phyloP scores from a whole-genome alignment of 495 filamentous ascomycete species.

The Daldinia vernicosa region DNA sequence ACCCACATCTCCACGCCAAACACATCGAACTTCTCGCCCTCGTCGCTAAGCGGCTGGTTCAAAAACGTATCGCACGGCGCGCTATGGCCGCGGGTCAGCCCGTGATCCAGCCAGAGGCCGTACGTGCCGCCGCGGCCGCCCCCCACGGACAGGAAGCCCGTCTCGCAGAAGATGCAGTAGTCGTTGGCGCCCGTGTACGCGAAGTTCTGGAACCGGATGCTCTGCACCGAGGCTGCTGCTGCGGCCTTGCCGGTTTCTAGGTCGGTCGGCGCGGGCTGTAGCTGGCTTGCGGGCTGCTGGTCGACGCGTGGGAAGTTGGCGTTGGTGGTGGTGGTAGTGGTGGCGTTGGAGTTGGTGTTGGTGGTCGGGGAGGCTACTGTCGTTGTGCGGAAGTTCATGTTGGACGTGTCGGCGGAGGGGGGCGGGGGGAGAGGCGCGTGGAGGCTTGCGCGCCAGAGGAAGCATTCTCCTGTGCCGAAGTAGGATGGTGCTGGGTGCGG shows the following conservation, averaged over 20 bases:
- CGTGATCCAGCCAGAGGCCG: conserved; percentile 90
- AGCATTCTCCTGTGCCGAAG: conserved; percentile 96
- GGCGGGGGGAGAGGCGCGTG: conserved; percentile 74
- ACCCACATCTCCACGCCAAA: conserved; percentile 94
- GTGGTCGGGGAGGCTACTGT: conserved; percentile 58
- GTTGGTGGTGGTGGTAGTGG: not conserved
- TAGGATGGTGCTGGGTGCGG: conserved; percentile 84
- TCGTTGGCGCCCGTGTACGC: conserved; percentile 96
- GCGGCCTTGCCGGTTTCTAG: conserved; percentile 15
- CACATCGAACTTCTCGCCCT: conserved; percentile 91
- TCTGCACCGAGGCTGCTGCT: conserved; percentile 42
- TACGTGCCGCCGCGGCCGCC: conserved; percentile 88
- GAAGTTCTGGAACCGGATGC: conserved; percentile 94
- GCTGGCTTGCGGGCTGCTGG: conserved; percentile 36
- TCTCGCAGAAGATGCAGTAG: conserved; percentile 91
- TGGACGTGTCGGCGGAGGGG: conserved; percentile 75
- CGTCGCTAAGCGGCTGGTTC: conserved; percentile 94
- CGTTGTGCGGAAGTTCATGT: conserved; percentile 71
- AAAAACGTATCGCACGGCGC: conserved; percentile 87
- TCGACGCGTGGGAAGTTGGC: conserved; percentile 41
- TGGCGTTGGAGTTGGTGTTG: not conserved
- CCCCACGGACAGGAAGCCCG: conserved; percentile 82
- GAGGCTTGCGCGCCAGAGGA: conserved; percentile 87
- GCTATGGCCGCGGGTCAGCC: conserved; percentile 86
- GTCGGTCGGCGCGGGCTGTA: conserved; percentile 26